These are phyloP conservation scores for Phanerodontia chrysosporium DNA, from an alignment of 768 basidiomycete species.

Conservation along the genomic window DNA sequence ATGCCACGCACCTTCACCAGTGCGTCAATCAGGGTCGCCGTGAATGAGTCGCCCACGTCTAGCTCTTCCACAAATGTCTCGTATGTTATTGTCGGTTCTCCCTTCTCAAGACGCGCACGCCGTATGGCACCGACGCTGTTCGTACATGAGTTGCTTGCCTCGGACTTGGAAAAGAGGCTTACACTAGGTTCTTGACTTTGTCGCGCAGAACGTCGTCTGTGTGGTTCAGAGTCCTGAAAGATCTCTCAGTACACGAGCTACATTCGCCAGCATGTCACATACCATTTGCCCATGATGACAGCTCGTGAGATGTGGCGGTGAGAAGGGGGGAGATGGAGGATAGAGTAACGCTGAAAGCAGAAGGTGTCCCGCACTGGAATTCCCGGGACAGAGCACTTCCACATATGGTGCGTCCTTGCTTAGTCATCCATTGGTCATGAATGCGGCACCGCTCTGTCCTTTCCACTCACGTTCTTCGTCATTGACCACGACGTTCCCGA, in stretches of 20 bases:
- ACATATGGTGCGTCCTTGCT: conserved; percentile 1
- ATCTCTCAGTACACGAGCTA: conserved; percentile 11
- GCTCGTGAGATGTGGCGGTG: not conserved
- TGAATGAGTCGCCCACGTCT: conserved; percentile 78
- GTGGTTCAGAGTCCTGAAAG: conserved; percentile 61
- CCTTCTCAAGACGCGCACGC: conserved; percentile 55
- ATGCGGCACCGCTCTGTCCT: not conserved
- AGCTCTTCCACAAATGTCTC: conserved; percentile 74
- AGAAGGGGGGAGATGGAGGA: not conserved
- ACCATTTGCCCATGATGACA: conserved; percentile 69
- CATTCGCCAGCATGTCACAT: conserved; percentile 16
- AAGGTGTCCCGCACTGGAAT: not conserved
- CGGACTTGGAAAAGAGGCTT: conserved; percentile 26
- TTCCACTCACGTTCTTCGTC: conserved; percentile 14
- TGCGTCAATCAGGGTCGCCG: conserved; percentile 67
- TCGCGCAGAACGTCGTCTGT: conserved; percentile 68
- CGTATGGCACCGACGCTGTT: conserved; percentile 68
- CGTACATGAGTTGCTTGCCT: conserved; percentile 3
- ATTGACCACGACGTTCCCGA: conserved; percentile 15
- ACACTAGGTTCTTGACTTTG: conserved; percentile 80
- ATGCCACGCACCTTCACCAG: conserved; percentile 63
- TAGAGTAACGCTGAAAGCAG: not conserved
- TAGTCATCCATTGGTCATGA: conserved; percentile 1
- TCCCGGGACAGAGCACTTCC: not conserved
- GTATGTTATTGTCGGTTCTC: conserved; percentile 63